Evolutionary conservation across 1,139 yeast genomes (phyloP).

Genomic region (Blastobotrys serpentis): DNA sequence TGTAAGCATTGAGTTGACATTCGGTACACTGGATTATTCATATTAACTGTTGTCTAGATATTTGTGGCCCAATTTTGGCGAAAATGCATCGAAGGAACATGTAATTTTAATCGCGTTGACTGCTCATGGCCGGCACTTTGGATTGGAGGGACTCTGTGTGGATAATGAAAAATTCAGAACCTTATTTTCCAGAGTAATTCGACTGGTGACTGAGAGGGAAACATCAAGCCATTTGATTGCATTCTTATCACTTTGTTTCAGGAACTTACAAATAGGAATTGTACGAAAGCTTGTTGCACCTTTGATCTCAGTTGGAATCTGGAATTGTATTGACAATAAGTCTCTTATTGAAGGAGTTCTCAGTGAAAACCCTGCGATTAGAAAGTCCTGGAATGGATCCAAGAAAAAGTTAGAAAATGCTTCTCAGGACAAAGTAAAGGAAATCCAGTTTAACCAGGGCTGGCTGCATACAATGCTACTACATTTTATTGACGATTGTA

Average conservation of each 20-base stretch:
- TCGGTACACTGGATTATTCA: no score
- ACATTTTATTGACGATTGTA: neutral
- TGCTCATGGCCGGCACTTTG: conserved; percentile 16
- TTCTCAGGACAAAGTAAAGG: conserved; percentile 19
- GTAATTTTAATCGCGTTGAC: conserved; percentile 40
- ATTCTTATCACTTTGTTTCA: conserved; percentile 33
- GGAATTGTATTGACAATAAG: conserved; percentile 37
- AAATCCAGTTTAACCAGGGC: conserved; percentile 13
- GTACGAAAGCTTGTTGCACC: conserved; percentile 38
- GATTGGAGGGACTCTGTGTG: neutral
- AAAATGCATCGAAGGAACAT: conserved; percentile 44
- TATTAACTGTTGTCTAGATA: conserved; percentile 22
- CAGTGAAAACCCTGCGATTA: conserved; percentile 24
- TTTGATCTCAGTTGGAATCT: conserved; percentile 43
- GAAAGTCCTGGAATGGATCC: conserved; percentile 33
- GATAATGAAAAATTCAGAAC: conserved; percentile 27
- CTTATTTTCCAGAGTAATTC: conserved; percentile 34
- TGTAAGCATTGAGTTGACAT: no score
- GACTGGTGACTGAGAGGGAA: conserved; percentile 21
- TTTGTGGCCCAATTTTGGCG: conserved; percentile 46
- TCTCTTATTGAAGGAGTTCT: conserved; percentile 26
- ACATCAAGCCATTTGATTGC: conserved; percentile 23
- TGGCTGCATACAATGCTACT: conserved; percentile 20
- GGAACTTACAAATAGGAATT: conserved; percentile 25
- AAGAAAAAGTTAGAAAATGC: conserved; percentile 26